phyloP scores from a whole-genome alignment of 78 protist genomes.

The Dictyostelium capitatum region DNA sequence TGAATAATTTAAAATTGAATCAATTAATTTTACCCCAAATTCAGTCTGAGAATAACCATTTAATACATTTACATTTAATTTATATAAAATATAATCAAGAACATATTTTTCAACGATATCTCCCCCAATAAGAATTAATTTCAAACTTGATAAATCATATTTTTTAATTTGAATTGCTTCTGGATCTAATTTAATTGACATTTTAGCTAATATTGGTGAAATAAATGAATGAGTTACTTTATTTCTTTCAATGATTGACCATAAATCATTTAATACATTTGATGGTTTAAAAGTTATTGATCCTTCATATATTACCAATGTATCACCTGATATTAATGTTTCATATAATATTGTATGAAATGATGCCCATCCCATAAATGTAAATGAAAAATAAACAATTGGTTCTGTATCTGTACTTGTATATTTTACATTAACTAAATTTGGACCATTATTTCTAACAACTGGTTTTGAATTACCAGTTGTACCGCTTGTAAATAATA shows the following conservation, averaged over 20 bases:
- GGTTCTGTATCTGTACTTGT: neutral
- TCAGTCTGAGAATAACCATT: neutral
- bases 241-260: slow-evolving; percentile 54
- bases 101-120: neutral
- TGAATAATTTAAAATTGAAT: neutral
- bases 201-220: too few relatives aligned
- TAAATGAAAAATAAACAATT: slow-evolving; percentile 59
- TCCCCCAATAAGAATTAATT: neutral
- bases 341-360: slow-evolving; percentile 37
- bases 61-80: neutral
- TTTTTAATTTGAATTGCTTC: neutral
- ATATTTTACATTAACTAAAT: slow-evolving; percentile 27
- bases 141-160: neutral
- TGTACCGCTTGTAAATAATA: slow-evolving; percentile 26
- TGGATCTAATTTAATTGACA: slow-evolving; percentile 8
- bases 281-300: slow-evolving; percentile 48
- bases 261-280: slow-evolving; percentile 34
- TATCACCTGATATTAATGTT: slow-evolving; percentile 31
- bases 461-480: slow-evolving; percentile 56
- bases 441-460: slow-evolving; percentile 55
- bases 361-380: slow-evolving; percentile 83
- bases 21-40: neutral
- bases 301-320: slow-evolving; percentile 78
- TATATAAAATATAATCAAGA: neutral
- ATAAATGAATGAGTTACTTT: slow-evolving; percentile 47